Conservation (phyloP, 331 rosid genomes). For the Stylosanthes scabra region DNA sequence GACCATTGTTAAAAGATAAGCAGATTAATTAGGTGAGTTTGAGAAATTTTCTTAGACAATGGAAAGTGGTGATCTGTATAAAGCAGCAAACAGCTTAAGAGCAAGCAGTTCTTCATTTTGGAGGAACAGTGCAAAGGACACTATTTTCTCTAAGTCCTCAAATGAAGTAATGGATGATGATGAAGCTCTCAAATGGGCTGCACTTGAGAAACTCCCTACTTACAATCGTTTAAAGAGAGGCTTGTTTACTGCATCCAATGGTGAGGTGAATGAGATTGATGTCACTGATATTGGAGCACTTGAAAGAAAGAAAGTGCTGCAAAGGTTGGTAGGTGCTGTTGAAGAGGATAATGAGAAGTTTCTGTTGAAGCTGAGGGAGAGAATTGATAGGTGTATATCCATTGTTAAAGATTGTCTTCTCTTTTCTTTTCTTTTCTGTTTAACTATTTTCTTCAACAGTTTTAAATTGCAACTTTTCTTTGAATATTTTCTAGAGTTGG, state of each 20-base stretch:
- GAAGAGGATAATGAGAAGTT: conserved; percentile 73
- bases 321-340: conserved; percentile 54
- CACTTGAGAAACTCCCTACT: conserved; percentile 77
- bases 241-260: conserved; percentile 47
- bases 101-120: conserved; percentile 47
- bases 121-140: conserved; percentile 46
- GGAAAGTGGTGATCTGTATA: conserved; percentile 45
- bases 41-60: conserved; percentile 25
- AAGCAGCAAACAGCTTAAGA: conserved; percentile 36
- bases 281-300: conserved; percentile 47
- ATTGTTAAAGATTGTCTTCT: not conserved
- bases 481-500: conserved; percentile 63
- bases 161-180: conserved; percentile 61
- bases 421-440: not conserved
- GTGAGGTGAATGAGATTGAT: conserved; percentile 58
- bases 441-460: not conserved
- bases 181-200: conserved; percentile 79
- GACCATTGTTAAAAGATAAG: not conserved
- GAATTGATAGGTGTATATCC: conserved; percentile 53
- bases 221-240: conserved; percentile 72
- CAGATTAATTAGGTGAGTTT: not conserved
- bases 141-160: conserved; percentile 47
- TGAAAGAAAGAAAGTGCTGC: conserved; percentile 58
- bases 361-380: conserved; percentile 58
- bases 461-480: not conserved